Evolutionary conservation across 2,329 filamentous ascomycete species (phyloP).

Genomic region (Elsinoe ampelina): DNA sequence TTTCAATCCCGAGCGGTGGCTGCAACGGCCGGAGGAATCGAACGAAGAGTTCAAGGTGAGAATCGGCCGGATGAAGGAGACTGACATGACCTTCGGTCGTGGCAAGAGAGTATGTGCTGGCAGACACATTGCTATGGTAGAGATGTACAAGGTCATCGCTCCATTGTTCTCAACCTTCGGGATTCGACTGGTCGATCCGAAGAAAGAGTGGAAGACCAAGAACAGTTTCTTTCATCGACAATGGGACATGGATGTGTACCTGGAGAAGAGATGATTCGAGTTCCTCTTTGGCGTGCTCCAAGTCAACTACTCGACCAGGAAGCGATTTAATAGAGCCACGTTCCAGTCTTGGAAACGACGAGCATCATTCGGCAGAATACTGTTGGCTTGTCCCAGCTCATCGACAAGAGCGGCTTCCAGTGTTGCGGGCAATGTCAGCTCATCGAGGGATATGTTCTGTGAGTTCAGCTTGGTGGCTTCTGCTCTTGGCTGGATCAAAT

Average conservation of each 20-base stretch:
- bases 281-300: no score
- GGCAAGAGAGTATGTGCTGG: constrained; percentile 14
- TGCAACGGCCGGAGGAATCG: constrained; percentile 22
- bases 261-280: background rate
- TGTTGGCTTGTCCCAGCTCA: constrained; percentile 4
- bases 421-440: constrained; percentile 28
- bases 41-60: background rate
- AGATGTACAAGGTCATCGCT: constrained; percentile 15
- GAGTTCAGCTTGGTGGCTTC: constrained; percentile 22
- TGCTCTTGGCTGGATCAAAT: constrained; percentile 26
- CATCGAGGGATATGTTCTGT: constrained; percentile 39
- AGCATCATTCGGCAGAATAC: constrained; percentile 11
- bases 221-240: constrained; percentile 11
- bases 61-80: background rate
- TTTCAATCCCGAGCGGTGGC: constrained; percentile 40
- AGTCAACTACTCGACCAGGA: background rate
- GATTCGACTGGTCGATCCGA: constrained; percentile 5
- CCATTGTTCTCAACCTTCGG: constrained; percentile 12
- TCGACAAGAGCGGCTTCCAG: constrained; percentile 12
- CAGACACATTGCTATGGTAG: constrained; percentile 14
- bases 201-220: constrained; percentile 14
- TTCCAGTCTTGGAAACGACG: constrained; percentile 14
- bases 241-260: constrained; percentile 5
- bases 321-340: constrained; percentile 12
- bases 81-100: constrained; percentile 14